Evolutionary conservation across 75 land plant species (phyloP).

Genomic region (Pinus taeda): DNA sequence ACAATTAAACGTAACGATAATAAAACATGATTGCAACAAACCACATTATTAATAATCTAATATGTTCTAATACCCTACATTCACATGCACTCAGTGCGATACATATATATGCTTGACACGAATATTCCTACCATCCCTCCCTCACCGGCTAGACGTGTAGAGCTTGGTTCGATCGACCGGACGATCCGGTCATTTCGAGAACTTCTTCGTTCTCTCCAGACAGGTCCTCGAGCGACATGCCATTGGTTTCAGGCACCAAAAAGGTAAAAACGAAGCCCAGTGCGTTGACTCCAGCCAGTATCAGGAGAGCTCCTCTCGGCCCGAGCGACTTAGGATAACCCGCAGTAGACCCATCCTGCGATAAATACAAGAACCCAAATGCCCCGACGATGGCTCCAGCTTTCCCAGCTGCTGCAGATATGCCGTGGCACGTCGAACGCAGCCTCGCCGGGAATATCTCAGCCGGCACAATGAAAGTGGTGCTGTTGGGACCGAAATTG

Average conservation of each 20-base stretch:
- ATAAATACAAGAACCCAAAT: constrained; percentile 49
- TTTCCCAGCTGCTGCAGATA: constrained; percentile 18
- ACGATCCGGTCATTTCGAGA: too few species aligned
- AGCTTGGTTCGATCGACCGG: too few species aligned
- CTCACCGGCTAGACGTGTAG: too few species aligned
- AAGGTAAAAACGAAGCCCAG: constrained; percentile 40
- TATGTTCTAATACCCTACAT: too few species aligned
- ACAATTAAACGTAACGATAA: too few species aligned
- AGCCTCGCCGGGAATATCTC: constrained; percentile 59
- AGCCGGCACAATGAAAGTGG: constrained; percentile 55
- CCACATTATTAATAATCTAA: too few species aligned
- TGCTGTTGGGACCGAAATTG: constrained; percentile 29
- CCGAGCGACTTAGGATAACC: constrained; percentile 47
- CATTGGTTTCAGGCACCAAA: constrained; percentile 49
- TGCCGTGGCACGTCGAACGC: constrained; percentile 47
- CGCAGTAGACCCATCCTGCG: constrained; percentile 8
- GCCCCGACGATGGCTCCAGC: constrained; percentile 55
- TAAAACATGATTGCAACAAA: too few species aligned
- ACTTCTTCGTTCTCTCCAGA: constrained; percentile 20
- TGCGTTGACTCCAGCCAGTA: constrained; percentile 25
- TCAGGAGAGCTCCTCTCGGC: constrained; percentile 19
- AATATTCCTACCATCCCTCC: too few species aligned
- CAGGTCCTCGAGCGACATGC: constrained; percentile 37
- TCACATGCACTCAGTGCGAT: too few species aligned
- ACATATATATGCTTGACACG: too few species aligned